phyloP scores from a whole-genome alignment of 306 rosid genomes.

The Vigna reflexopilosa region DNA sequence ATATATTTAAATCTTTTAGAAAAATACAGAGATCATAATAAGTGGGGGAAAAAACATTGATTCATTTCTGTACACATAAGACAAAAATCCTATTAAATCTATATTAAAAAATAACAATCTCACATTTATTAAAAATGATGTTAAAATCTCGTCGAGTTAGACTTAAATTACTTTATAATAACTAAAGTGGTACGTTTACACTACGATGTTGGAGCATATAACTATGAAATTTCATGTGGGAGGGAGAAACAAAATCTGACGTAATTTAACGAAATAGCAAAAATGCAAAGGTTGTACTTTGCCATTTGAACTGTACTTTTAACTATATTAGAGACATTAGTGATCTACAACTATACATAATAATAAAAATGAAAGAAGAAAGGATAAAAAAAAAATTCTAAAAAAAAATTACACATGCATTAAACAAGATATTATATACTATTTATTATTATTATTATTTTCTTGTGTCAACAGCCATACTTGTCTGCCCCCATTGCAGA shows the following conservation, averaged over 20 bases:
- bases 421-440: background rate
- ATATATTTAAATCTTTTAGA: no score
- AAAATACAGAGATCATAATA: no score
- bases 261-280: background rate
- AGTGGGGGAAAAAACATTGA: no score
- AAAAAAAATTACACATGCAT: background rate
- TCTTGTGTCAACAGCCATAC: background rate
- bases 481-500: background rate
- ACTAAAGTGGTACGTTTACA: background rate
- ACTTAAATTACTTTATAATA: no score
- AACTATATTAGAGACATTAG: background rate
- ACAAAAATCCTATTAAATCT: no score
- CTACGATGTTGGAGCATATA: background rate
- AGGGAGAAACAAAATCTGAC: slow-evolving; percentile 2
- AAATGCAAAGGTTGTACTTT: slow-evolving; percentile 3
- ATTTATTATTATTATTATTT: background rate
- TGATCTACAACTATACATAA: background rate
- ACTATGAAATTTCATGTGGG: slow-evolving; percentile 15
- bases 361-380: background rate
- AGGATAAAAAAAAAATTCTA: background rate
- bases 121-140: no score
- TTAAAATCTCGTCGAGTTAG: no score
- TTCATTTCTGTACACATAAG: no score
- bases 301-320: slow-evolving; percentile 2
- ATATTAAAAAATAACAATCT: no score